phyloP scores from a whole-genome alignment of 108 stramenopile genomes.

The Nitzschia palea region DNA sequence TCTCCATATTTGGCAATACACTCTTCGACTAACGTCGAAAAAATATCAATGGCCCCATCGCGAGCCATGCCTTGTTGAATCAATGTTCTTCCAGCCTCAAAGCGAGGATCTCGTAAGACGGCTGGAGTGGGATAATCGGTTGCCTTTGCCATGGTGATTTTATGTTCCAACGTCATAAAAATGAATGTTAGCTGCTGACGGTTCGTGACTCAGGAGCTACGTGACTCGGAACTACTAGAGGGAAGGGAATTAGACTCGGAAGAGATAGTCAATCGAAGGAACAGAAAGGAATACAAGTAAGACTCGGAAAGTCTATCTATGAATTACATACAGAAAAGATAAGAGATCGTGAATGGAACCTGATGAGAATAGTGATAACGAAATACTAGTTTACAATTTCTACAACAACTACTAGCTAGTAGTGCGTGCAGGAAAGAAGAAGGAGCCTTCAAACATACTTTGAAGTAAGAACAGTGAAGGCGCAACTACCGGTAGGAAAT shows the following conservation, averaged over 20 bases:
- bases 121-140: conserved; percentile 8
- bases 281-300: no score
- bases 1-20: conserved; percentile 42
- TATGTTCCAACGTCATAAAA: background rate
- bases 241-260: no score
- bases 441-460: background rate
- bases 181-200: no score
- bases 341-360: background rate
- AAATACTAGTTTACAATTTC: background rate
- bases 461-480: background rate
- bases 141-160: background rate
- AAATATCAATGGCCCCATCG: conserved; percentile 64
- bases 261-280: no score
- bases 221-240: no score
- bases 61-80: conserved; percentile 35
- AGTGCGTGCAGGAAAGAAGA: background rate
- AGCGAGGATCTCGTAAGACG: conserved; percentile 49
- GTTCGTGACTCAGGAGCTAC: no score
- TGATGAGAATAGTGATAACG: background rate
- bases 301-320: no score
- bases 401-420: background rate
- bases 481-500: no score
- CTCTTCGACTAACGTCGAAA: conserved; percentile 69
- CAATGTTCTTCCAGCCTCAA: conserved; percentile 46
- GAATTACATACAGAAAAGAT: no score